Base-by-base conservation (phyloP, 2,329 filamentous ascomycete species). In the Phialocephala sp. region DNA sequence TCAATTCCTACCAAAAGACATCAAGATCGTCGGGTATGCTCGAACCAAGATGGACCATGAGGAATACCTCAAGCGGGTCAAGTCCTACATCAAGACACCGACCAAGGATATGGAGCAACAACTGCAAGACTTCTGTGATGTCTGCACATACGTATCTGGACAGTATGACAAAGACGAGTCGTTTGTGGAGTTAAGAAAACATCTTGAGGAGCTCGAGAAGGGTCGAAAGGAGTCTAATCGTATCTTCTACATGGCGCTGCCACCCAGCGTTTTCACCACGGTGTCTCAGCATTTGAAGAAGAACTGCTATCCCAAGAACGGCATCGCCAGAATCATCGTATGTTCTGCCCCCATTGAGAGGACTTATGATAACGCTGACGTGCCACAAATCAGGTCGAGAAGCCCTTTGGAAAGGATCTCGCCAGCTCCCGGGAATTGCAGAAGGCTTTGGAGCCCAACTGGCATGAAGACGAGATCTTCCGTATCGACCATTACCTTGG, bases 401-500 rank as follows among this genome's bases (percentile, higher is more conserved):
- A 99, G 84, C 95, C 96, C 32, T 99, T 99, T 77, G 95, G 96
- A 74, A 98, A 98, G 83, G 95, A 99, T 79, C 87, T 99, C 68
- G 89, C 87, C 64, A 97, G 94, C 83, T 98, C 95, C 62, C 90
- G 95, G 66, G 93, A 97, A 80, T 87, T 99, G 68, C 94, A 98
- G 78, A 93, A 92, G 80, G 96, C 95, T 8, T 88, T 99, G 69
- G 92, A 94, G 77, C 95, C 95, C 52, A 93, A 99, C 82, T 99
- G 95, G 96, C 95, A 92, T 77, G 96, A 99, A 81, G 94, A 98
- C 62, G 95, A 99, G 83, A 90, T 99, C 72, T 99, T 96, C 89
- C 93, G 95, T 77, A 99, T 99, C 76, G 95, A 99, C 80, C 95
- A 99, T 83, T 99, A 99, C 81, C 88, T 99, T 57, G 96, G 96